Conservation (phyloP, 2,329 filamentous ascomycete species). For the Cordyceps cateniannulata region DNA sequence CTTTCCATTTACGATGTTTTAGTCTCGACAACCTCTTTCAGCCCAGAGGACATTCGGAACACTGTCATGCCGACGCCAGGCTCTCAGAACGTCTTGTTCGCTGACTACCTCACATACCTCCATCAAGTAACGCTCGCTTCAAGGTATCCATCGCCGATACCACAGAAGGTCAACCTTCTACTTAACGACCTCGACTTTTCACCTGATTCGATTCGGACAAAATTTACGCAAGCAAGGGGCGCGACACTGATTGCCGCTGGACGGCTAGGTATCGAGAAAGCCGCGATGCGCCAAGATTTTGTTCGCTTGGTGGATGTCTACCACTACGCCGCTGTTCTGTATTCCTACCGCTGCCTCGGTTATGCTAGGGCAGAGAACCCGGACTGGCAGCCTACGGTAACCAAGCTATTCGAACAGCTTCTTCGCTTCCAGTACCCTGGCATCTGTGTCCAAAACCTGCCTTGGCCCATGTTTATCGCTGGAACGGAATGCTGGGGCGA, state of each 20-base stretch:
- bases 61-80: constrained; percentile 18
- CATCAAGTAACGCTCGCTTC: constrained; percentile 19
- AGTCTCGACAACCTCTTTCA: constrained; percentile 23
- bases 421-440: constrained; percentile 18
- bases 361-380: constrained; percentile 11
- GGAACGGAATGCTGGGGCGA: constrained; percentile 22
- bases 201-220: constrained; percentile 4
- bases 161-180: not conserved
- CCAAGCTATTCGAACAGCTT: constrained; percentile 20
- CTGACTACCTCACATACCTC: constrained; percentile 20
- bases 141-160: not conserved
- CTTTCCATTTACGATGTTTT: constrained; percentile 23
- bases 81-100: constrained; percentile 20
- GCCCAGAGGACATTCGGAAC: constrained; percentile 18
- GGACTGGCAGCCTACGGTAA: constrained; percentile 16
- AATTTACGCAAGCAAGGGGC: constrained; percentile 23
- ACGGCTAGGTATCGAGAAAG: constrained; percentile 17
- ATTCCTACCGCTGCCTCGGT: constrained; percentile 22
- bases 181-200: constrained; percentile 5
- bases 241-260: constrained; percentile 23
- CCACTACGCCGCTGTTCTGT: constrained; percentile 23
- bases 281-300: constrained; percentile 19
- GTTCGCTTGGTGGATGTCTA: constrained; percentile 24
- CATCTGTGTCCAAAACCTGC: constrained; percentile 23
- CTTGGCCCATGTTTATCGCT: constrained; percentile 25